Evolutionary conservation across 2,329 filamentous ascomycete genomes (phyloP).

Genomic region (Neoarthrinium moseri): DNA sequence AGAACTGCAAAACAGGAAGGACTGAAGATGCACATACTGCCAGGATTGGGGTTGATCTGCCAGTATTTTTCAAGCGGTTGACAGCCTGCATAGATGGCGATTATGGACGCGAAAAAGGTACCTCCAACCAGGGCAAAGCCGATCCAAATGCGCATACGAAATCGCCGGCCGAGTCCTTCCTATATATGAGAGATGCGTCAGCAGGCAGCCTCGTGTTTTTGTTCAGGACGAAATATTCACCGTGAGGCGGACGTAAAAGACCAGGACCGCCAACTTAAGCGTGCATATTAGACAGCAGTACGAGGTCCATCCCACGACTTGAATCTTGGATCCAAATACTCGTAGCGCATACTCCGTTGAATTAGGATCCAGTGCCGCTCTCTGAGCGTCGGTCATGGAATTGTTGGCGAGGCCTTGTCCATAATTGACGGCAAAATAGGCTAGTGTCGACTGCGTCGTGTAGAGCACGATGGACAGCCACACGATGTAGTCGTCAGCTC

Average conservation of each 20-base stretch:
- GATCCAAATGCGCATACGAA: conserved; percentile 40
- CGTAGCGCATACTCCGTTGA: conserved; percentile 41
- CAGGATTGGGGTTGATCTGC: conserved; percentile 53
- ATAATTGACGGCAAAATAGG: conserved; percentile 44
- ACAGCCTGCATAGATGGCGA: conserved; percentile 46
- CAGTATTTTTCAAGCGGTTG: conserved; percentile 47
- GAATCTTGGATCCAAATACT: conserved; percentile 49
- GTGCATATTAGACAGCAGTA: conserved; percentile 51
- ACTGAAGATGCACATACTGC: conserved; percentile 33
- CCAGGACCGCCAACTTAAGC: conserved; percentile 50
- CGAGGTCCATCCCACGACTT: conserved; percentile 51
- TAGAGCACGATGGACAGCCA: conserved; percentile 38
- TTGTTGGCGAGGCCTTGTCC: conserved; percentile 52
- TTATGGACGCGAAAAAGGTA: conserved; percentile 44
- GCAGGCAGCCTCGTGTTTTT: neutral
- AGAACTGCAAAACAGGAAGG: conserved; percentile 4
- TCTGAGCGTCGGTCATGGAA: conserved; percentile 48
- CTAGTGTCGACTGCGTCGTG: conserved; percentile 43
- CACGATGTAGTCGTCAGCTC: conserved; percentile 33
- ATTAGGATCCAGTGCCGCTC: conserved; percentile 36
- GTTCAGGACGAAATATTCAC: no score
- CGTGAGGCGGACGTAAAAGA: conserved; percentile 53
- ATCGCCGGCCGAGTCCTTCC: conserved; percentile 35
- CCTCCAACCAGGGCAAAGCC: conserved; percentile 42
- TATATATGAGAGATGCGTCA: conserved; percentile 15